phyloP scores from a whole-genome alignment of 768 basidiomycete genomes.

The Boletus subparvulus region DNA sequence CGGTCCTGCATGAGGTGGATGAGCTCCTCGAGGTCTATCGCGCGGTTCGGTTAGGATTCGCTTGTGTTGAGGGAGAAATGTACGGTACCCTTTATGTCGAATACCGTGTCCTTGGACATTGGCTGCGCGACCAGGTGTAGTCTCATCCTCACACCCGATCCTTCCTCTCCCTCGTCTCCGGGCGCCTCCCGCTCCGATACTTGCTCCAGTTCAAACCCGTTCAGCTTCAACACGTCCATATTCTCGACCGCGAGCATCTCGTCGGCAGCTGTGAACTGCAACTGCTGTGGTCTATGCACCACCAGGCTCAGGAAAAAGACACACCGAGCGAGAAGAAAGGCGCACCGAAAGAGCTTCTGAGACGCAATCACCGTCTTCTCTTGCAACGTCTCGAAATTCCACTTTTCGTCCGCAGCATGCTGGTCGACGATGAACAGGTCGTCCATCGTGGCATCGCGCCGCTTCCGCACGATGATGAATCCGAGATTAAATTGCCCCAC shows the following conservation, averaged over 20 bases:
- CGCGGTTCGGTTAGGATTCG: neutral
- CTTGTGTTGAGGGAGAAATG: neutral
- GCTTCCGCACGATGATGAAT: slow-evolving; percentile 83
- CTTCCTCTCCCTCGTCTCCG: neutral
- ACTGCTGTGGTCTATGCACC: slow-evolving; percentile 59
- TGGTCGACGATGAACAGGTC: slow-evolving; percentile 97
- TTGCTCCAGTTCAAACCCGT: slow-evolving; percentile 84
- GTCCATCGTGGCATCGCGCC: slow-evolving; percentile 49
- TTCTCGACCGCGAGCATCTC: slow-evolving; percentile 88
- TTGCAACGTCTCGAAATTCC: slow-evolving; percentile 95
- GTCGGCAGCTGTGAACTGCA: slow-evolving; percentile 88
- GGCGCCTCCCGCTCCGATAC: slow-evolving; percentile 38
- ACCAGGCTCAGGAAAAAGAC: neutral
- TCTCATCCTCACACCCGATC: slow-evolving; percentile 23
- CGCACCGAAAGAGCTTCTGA: slow-evolving; percentile 79
- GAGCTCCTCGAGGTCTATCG: slow-evolving; percentile 86
- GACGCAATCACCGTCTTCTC: slow-evolving; percentile 86
- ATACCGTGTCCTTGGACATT: slow-evolving; percentile 86
- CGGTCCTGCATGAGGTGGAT: slow-evolving; percentile 81
- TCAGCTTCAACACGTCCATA: slow-evolving; percentile 73
- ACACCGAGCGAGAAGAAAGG: slow-evolving; percentile 4
- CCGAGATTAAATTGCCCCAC: slow-evolving; percentile 96
- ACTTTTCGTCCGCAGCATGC: slow-evolving; percentile 98
- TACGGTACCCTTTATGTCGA: slow-evolving; percentile 76
- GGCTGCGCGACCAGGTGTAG: slow-evolving; percentile 81